Evolutionary conservation across 78 protist species (phyloP), one percentile per base, ranked within the genome.

Genomic region (Monocercomonoides exilis): DNA sequence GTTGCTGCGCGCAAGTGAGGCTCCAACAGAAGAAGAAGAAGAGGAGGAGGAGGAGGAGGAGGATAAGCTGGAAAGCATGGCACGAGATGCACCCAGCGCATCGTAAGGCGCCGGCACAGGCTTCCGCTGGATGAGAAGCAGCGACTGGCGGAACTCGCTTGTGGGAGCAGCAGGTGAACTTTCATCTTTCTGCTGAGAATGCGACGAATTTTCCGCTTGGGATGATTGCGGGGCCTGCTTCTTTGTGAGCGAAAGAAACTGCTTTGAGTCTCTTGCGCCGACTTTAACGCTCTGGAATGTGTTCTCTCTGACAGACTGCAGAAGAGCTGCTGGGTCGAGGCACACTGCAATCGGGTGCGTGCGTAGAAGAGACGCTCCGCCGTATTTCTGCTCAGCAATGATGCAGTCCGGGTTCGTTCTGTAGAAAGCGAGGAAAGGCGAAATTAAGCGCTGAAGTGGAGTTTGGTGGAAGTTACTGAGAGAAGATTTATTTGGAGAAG

Each of bases 111-210:
- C 29, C 82, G 82, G 82, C 11, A 11, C 11, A 5, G 33, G 29
- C 82, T 79, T 79, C 11, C 82, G 82, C 82, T 79, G 82, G 82
- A 79, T 29, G 38, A 21, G 21, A 21, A 54, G 70, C 70, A 54
- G 11, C 21, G 70, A 29, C 70, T 54, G 70, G 21, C 70, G 70
- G n/a, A n/a, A n/a, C n/a, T n/a, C n/a, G n/a, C n/a, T n/a, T n/a
- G n/a, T n/a, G n/a, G n/a, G n/a, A n/a, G n/a, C n/a, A 21, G 21
- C 21, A 21, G 70, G 70, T 54, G 70, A 54, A 54, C 21, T 21
- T 54, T 54, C 70, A 21, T 54, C 70, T 29, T 11, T 54, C 21
- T 54, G 70, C 11, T 11, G 21, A 29, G 11, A 29, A 11, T 54
- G 70, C 38, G 70, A 11, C 21, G 70, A 11, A n/a, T n/a, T n/a